These are phyloP conservation scores for Kappamyces sp. DNA, from an alignment of 192 early-diverging fungal genomes.

Conservation along the genomic window DNA sequence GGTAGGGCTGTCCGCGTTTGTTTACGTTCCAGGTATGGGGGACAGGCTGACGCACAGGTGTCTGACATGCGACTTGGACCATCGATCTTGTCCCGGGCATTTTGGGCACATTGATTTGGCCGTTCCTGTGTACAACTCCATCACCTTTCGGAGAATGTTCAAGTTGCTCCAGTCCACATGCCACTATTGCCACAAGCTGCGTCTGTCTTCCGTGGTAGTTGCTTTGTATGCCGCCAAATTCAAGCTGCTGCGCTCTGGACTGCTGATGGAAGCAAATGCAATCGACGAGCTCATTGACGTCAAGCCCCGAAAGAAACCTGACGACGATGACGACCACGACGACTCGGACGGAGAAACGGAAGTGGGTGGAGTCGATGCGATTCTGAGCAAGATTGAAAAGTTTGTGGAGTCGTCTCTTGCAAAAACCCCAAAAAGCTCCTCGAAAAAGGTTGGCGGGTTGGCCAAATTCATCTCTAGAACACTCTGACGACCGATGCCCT, in stretches of 20 bases:
- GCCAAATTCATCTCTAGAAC: slow-evolving; percentile 23
- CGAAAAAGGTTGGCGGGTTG: slow-evolving; percentile 7
- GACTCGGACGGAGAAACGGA: slow-evolving; percentile 31
- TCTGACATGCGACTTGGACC: slow-evolving; percentile 72
- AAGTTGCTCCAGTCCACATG: slow-evolving; percentile 79
- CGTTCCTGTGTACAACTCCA: slow-evolving; percentile 82
- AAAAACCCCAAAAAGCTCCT: slow-evolving; percentile 2
- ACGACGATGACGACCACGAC: slow-evolving; percentile 33
- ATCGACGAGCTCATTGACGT: slow-evolving; percentile 59
- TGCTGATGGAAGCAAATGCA: slow-evolving; percentile 76
- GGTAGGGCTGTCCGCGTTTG: slow-evolving; percentile 6
- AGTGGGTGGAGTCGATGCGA: slow-evolving; percentile 28
- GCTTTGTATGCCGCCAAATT: slow-evolving; percentile 72
- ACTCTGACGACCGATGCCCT: slow-evolving; percentile 41
- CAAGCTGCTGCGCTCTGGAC: slow-evolving; percentile 75
- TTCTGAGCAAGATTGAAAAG: slow-evolving; percentile 47
- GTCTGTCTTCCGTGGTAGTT: slow-evolving; percentile 54
- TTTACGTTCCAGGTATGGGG: background rate
- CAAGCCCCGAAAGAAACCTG: slow-evolving; percentile 15
- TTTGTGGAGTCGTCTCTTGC: slow-evolving; percentile 48
- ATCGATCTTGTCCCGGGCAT: slow-evolving; percentile 87
- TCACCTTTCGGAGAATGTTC: slow-evolving; percentile 90
- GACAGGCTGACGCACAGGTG: slow-evolving; percentile 47
- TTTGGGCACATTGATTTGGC: slow-evolving; percentile 95
- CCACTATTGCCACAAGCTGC: slow-evolving; percentile 83